Conservation (phyloP, 129 eudicot genomes). For the Tanacetum coccineum region DNA sequence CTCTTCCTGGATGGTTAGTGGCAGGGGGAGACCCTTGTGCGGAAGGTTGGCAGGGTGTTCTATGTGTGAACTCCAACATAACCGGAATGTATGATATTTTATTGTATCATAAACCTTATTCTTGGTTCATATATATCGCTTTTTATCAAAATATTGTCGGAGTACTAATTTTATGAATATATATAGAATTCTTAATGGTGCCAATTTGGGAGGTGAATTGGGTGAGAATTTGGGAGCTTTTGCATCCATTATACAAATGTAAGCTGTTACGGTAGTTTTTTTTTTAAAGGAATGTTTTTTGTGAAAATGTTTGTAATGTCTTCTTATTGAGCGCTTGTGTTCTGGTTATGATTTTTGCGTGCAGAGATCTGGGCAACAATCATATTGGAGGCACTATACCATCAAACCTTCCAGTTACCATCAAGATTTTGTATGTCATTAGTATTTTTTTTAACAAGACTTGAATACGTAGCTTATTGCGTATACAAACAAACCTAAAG, state of each 20-base stretch:
- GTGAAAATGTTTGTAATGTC: neutral
- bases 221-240: slow-evolving; percentile 64
- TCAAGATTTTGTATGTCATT: slow-evolving; percentile 65
- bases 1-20: slow-evolving; percentile 79
- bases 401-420: slow-evolving; percentile 64
- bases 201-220: slow-evolving; percentile 81
- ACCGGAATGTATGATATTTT: slow-evolving; percentile 71
- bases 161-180: slow-evolving; percentile 19
- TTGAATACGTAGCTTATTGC: neutral
- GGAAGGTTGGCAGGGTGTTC: slow-evolving; percentile 91
- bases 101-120: slow-evolving; percentile 1
- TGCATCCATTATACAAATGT: slow-evolving; percentile 73
- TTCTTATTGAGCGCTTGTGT: neutral
- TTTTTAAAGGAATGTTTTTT: neutral
- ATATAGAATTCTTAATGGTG: slow-evolving; percentile 64
- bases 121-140: neutral
- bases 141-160: neutral
- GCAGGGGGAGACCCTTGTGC: slow-evolving; percentile 90
- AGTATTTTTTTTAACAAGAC: neutral
- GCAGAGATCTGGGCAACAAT: slow-evolving; percentile 84
- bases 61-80: slow-evolving; percentile 77
- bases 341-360: slow-evolving; percentile 1
- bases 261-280: slow-evolving; percentile 23
- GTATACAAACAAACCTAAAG: neutral
- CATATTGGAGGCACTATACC: slow-evolving; percentile 89